These are phyloP conservation scores for Diutina rugosa DNA, from an alignment of 1,139 yeast species.

Conservation along the genomic window DNA sequence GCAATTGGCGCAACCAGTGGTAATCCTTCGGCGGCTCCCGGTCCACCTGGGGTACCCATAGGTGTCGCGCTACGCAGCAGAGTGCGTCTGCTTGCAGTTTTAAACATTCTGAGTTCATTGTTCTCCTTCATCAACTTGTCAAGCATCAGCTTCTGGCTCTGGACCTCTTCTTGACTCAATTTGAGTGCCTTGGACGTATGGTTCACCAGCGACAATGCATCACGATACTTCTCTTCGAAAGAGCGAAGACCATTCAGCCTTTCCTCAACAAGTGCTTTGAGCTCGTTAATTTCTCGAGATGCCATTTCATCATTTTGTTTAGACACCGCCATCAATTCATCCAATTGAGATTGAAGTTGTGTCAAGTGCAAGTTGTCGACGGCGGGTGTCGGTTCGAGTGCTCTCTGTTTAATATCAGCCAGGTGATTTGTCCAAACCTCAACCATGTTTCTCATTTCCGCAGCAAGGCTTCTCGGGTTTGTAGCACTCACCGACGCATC, in stretches of 20 bases:
- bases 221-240: slow-evolving; percentile 46
- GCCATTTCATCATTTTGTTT: slow-evolving; percentile 25
- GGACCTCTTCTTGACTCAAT: slow-evolving; percentile 59
- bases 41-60: slow-evolving; percentile 6
- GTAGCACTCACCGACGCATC: neutral
- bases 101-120: slow-evolving; percentile 51
- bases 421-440: slow-evolving; percentile 17
- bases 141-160: slow-evolving; percentile 42
- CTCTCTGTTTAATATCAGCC: neutral
- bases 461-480: slow-evolving; percentile 11
- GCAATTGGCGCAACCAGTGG: slow-evolving; percentile 9
- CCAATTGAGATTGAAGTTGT: slow-evolving; percentile 35
- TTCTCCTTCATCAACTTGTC: slow-evolving; percentile 50
- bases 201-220: slow-evolving; percentile 58
- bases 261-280: slow-evolving; percentile 17
- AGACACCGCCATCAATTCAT: slow-evolving; percentile 27
- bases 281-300: slow-evolving; percentile 17
- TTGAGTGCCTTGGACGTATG: slow-evolving; percentile 68
- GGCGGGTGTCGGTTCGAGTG: slow-evolving; percentile 2
- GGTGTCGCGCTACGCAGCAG: slow-evolving; percentile 1
- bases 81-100: slow-evolving; percentile 11
- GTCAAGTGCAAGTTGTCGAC: slow-evolving; percentile 16
- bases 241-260: slow-evolving; percentile 5
- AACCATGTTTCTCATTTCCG: slow-evolving; percentile 27
- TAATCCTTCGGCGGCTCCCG: slow-evolving; percentile 14